Conservation (phyloP, 371 early-diverging fungal genomes). For the Mucor indicus region DNA sequence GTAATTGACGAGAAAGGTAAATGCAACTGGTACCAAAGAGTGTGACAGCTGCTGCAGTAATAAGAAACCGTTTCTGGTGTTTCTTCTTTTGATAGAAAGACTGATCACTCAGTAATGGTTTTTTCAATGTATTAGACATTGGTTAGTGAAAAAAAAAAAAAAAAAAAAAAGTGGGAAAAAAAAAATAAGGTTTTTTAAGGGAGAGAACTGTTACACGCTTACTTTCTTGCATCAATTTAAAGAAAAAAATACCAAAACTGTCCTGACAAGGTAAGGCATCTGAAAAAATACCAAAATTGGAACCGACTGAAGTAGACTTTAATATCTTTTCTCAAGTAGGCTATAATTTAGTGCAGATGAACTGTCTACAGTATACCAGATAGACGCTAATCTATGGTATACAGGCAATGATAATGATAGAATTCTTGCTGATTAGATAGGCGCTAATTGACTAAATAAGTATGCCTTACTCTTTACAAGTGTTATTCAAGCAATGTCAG, state of each 20-base stretch:
- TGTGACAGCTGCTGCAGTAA: slow-evolving; percentile 17
- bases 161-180: slow-evolving; percentile 1
- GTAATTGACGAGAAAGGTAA: slow-evolving; percentile 24
- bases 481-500: neutral
- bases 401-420: neutral
- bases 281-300: neutral
- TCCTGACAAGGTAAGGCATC: too few relatives aligned
- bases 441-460: neutral
- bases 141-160: neutral
- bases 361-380: neutral
- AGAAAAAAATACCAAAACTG: too few relatives aligned
- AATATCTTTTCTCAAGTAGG: neutral
- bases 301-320: neutral
- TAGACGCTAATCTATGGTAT: neutral
- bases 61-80: slow-evolving; percentile 4
- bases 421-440: neutral
- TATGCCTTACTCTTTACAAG: neutral
- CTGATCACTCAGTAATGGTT: slow-evolving; percentile 10
- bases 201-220: neutral
- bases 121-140: slow-evolving; percentile 11
- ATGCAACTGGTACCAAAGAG: slow-evolving; percentile 29
- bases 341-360: neutral
- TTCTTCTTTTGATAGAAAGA: neutral
- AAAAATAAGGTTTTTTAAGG: neutral
- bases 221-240: too few relatives aligned